Evolutionary conservation across 1,284 basidiomycete genomes (phyloP).

Genomic region (Blastosporella zonata): DNA sequence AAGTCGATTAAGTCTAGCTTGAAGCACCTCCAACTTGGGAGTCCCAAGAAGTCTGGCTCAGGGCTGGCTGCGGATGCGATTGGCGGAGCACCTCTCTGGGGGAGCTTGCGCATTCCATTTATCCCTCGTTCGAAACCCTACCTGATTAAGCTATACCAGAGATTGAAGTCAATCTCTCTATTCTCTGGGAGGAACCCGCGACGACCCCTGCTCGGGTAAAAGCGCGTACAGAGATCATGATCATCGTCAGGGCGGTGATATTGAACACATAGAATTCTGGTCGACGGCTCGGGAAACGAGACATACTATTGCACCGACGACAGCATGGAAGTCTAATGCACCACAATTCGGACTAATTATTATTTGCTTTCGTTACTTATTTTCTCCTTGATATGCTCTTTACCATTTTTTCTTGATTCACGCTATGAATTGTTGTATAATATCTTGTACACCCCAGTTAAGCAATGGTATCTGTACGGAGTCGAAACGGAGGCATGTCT

Average conservation of each 20-base stretch:
- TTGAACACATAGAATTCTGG: conserved; percentile 44
- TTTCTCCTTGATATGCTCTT: conserved; percentile 1
- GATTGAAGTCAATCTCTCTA: conserved; percentile 57
- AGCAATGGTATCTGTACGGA: neutral
- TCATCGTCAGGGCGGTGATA: conserved; percentile 35
- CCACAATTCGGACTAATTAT: neutral
- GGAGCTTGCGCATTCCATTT: conserved; percentile 40
- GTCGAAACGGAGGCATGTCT: neutral
- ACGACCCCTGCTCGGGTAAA: conserved; percentile 44
- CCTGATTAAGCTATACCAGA: conserved; percentile 20
- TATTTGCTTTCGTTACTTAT: neutral
- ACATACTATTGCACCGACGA: neutral
- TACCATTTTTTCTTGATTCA: conserved; percentile 1
- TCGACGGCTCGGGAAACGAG: conserved; percentile 33
- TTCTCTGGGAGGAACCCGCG: conserved; percentile 55
- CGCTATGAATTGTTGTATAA: conserved; percentile 6
- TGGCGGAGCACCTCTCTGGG: conserved; percentile 46
- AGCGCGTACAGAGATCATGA: conserved; percentile 39
- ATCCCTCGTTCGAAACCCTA: neutral
- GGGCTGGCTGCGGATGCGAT: conserved; percentile 52
- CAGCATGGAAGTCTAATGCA: neutral
- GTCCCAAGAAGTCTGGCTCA: conserved; percentile 56
- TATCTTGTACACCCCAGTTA: neutral
- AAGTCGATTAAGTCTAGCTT: conserved; percentile 42
- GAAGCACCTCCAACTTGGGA: conserved; percentile 47